Evolutionary conservation across 2,329 filamentous ascomycete species (phyloP).

Genomic region (Apiospora kogelbergensis): DNA sequence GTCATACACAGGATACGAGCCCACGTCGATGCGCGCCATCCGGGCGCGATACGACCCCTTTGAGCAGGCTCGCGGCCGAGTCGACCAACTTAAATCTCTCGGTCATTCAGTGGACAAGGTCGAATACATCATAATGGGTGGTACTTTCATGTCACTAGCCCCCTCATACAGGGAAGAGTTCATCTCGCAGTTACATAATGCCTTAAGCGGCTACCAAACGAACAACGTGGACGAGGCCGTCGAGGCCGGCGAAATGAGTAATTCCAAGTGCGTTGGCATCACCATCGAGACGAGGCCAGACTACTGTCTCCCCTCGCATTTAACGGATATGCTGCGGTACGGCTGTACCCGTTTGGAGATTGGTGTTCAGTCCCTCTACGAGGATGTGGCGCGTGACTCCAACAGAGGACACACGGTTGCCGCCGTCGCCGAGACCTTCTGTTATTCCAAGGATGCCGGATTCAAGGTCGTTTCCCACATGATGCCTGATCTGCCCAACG

Average conservation of each 20-base stretch:
- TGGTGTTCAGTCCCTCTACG: constrained; percentile 94
- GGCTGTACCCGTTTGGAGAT: constrained; percentile 94
- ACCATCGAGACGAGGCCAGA: constrained; percentile 97
- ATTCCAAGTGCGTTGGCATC: constrained; percentile 96
- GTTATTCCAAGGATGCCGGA: constrained; percentile 93
- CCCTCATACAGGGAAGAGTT: constrained; percentile 90
- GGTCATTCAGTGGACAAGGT: constrained; percentile 99
- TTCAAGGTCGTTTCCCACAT: constrained; percentile 99
- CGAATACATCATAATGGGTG: constrained; percentile 99
- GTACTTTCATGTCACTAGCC: constrained; percentile 96
- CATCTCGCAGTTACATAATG: constrained; percentile 94
- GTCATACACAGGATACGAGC: constrained; percentile 97
- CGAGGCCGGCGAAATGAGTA: constrained; percentile 91
- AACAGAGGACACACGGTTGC: constrained; percentile 96
- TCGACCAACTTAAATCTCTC: constrained; percentile 93
- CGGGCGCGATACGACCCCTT: constrained; percentile 96
- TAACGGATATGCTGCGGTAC: constrained; percentile 96
- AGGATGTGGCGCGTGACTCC: constrained; percentile 96
- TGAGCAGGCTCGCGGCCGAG: constrained; percentile 91
- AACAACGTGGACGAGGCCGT: constrained; percentile 95
- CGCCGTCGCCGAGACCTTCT: constrained; percentile 94
- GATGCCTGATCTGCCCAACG: constrained; percentile 98
- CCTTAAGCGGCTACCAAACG: constrained; percentile 92
- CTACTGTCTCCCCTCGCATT: constrained; percentile 93
- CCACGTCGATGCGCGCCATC: constrained; percentile 97